phyloP scores from a whole-genome alignment of 2,329 filamentous ascomycete species.

The Epichloe bromicola region DNA sequence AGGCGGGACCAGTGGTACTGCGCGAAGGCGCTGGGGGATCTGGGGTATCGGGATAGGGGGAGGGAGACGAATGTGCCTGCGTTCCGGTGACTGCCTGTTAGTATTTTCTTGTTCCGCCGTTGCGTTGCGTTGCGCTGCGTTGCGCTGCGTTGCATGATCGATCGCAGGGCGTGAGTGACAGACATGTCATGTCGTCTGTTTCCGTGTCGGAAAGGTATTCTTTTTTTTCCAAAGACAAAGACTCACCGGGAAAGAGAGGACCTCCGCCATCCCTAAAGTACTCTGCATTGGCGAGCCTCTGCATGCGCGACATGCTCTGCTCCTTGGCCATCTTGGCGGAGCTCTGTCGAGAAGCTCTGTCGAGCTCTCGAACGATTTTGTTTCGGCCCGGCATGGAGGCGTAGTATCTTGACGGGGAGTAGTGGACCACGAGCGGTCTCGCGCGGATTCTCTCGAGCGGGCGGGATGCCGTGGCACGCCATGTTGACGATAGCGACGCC shows the following conservation, averaged over 20 bases:
- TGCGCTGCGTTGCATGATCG: too few relatives aligned
- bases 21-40: conserved; percentile 15
- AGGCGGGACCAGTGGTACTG: conserved; percentile 25
- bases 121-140: too few relatives aligned
- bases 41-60: conserved; percentile 21
- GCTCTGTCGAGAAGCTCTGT: conserved; percentile 12
- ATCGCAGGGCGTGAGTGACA: too few relatives aligned
- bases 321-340: conserved; percentile 14
- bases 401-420: conserved; percentile 13
- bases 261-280: conserved; percentile 21
- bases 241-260: conserved; percentile 21
- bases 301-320: conserved; percentile 18
- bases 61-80: conserved; percentile 36
- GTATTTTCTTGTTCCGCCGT: background rate
- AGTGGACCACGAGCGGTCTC: conserved; percentile 11
- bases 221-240: too few relatives aligned
- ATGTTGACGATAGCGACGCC: conserved; percentile 8
- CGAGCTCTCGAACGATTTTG: conserved; percentile 17
- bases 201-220: too few relatives aligned
- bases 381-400: conserved; percentile 14
- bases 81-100: background rate
- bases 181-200: too few relatives aligned
- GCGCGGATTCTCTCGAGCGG: conserved; percentile 10
- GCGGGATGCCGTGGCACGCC: conserved; percentile 11
- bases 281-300: conserved; percentile 18